Conservation (phyloP, 257 asterid genomes). For the Solanum megistacrolobum region DNA sequence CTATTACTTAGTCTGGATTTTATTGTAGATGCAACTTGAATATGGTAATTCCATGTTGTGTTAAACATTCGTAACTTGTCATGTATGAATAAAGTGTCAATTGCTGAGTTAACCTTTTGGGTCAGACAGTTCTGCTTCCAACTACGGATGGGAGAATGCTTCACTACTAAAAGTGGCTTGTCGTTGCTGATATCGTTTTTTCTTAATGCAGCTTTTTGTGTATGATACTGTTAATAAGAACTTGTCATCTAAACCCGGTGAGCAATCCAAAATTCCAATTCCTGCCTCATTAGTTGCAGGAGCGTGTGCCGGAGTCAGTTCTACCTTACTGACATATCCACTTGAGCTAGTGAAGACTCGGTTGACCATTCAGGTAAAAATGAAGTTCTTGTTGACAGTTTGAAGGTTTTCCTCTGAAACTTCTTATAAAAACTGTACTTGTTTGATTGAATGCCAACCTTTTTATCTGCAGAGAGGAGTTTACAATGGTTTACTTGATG, state of each 20-base stretch:
- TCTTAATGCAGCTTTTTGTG: conserved; percentile 52
- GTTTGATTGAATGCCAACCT: background rate
- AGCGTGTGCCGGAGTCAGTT: conserved; percentile 94
- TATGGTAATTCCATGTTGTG: background rate
- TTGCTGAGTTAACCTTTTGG: background rate
- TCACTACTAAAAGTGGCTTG: background rate
- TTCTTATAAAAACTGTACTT: background rate
- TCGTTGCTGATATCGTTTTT: background rate
- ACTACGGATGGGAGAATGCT: background rate
- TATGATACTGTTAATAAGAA: conserved; percentile 85
- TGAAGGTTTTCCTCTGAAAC: background rate
- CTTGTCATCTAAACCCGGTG: conserved; percentile 61
- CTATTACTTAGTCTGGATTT: background rate
- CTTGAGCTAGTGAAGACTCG: conserved; percentile 94
- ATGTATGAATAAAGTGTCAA: background rate
- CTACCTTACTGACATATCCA: conserved; percentile 85
- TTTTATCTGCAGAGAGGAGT: conserved; percentile 50
- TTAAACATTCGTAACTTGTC: background rate
- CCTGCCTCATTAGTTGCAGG: conserved; percentile 91
- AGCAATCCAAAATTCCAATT: conserved; percentile 45
- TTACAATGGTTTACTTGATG: conserved; percentile 65
- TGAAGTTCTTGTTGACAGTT: background rate
- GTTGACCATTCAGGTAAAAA: conserved; percentile 73
- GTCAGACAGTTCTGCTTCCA: background rate
- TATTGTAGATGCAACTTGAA: background rate